Evolutionary conservation across 1,284 basidiomycete genomes (phyloP).

Genomic region (Kwoniella shivajii): DNA sequence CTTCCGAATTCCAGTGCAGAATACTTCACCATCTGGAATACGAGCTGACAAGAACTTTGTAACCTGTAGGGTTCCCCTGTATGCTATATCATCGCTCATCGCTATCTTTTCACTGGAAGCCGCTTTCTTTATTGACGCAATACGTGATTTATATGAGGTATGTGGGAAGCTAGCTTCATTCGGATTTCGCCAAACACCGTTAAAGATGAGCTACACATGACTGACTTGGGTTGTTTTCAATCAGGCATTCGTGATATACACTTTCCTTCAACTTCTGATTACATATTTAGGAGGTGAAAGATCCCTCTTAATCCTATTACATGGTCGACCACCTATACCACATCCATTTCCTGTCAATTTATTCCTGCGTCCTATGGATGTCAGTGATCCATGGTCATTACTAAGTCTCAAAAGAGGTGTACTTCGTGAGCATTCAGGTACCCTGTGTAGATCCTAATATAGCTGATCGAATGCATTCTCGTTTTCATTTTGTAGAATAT

Average conservation of each 20-base stretch:
- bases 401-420: conserved; percentile 93
- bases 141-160: conserved; percentile 96
- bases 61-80: conserved; percentile 72
- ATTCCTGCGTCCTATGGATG: conserved; percentile 72
- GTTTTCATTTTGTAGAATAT: conserved; percentile 67
- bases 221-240: neutral
- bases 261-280: conserved; percentile 78
- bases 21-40: neutral
- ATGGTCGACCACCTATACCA: conserved; percentile 82
- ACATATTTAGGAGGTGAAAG: conserved; percentile 91
- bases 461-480: no score
- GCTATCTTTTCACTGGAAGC: conserved; percentile 92
- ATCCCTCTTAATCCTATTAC: conserved; percentile 84
- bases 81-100: conserved; percentile 86
- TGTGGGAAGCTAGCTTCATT: conserved; percentile 30
- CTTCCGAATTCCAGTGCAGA: neutral
- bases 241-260: conserved; percentile 95
- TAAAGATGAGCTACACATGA: neutral
- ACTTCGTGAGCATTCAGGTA: conserved; percentile 69
- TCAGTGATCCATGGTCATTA: conserved; percentile 91
- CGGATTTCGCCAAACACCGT: no score
- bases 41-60: neutral
- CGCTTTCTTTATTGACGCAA: conserved; percentile 92
- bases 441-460: no score
- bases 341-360: conserved; percentile 83